Evolutionary conservation across 164 flowering plant species (phyloP).

Genomic region (Tetracentron sinense): DNA sequence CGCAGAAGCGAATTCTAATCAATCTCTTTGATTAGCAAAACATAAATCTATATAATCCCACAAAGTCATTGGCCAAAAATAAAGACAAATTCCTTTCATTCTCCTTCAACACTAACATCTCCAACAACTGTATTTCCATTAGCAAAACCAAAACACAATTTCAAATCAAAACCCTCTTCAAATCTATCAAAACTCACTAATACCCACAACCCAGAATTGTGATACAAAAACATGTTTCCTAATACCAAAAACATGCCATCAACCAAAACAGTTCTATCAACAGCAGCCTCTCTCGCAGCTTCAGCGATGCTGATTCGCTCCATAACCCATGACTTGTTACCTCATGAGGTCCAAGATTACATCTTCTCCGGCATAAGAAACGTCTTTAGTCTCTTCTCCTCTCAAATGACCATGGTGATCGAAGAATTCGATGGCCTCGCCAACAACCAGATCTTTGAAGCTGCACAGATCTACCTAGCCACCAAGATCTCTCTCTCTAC

Average conservation of each 20-base stretch:
- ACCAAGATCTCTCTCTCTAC: constrained; percentile 20
- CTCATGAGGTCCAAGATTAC: constrained; percentile 20
- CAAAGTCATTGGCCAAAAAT: no score
- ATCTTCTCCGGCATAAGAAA: constrained; percentile 12
- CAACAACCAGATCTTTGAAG: constrained; percentile 33
- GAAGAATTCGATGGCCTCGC: constrained; percentile 37
- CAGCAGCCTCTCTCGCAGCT: constrained; percentile 18
- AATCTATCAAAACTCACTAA: background rate
- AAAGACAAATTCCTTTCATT: no score
- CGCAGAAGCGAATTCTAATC: no score
- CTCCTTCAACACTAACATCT: no score
- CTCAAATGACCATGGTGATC: constrained; percentile 33
- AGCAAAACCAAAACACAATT: no score
- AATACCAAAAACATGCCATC: background rate
- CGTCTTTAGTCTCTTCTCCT: constrained; percentile 27
- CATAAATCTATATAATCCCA: no score
- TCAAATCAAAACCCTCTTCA: no score
- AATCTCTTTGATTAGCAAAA: no score
- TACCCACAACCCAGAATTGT: no score
- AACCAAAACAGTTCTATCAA: constrained; percentile 4
- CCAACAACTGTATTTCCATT: no score
- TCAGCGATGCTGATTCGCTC: constrained; percentile 8
- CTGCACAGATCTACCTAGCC: constrained; percentile 35
- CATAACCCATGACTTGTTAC: constrained; percentile 3
- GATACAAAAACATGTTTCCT: background rate